Percentiles rank a stretch among this genome's conserved stretches.
Evolutionary conservation across 164 flowering plant species (phyloP).

Genomic region (Litsea cubeba): DNA sequence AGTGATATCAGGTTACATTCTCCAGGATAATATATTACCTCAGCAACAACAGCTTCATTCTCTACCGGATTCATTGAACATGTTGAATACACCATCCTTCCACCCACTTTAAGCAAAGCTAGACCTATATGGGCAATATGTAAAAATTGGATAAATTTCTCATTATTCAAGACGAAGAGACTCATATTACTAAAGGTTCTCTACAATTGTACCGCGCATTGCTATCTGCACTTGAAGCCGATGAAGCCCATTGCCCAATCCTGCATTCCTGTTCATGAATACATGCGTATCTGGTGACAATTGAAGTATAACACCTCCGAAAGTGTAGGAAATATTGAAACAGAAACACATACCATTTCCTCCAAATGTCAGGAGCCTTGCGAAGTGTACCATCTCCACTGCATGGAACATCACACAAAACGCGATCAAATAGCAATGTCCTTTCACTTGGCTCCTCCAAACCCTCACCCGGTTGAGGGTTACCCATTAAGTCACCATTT

Average conservation of each 20-base stretch:
- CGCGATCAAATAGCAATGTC: constrained; percentile 86
- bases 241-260: constrained; percentile 92
- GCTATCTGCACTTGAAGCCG: constrained; percentile 85
- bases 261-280: constrained; percentile 59
- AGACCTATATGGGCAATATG: constrained; percentile 42
- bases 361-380: constrained; percentile 98
- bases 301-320: neutral
- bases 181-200: neutral
- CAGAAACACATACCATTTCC: constrained; percentile 63
- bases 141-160: neutral
- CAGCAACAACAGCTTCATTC: constrained; percentile 97
- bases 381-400: constrained; percentile 99
- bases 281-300: neutral
- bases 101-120: constrained; percentile 89
- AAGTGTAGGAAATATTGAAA: neutral
- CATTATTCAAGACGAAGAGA: neutral
- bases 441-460: constrained; percentile 21
- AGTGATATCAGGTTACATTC: neutral
- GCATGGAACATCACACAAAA: constrained; percentile 97
- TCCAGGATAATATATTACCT: constrained; percentile 48
- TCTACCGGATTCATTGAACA: constrained; percentile 99
- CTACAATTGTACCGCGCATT: constrained; percentile 59
- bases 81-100: constrained; percentile 96
- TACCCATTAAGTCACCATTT: neutral
- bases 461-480: constrained; percentile 1